A percentile compares a stretch with the other conserved stretches of the same genome.
These are phyloP conservation scores for Novakomyces olei DNA, from an alignment of 805 yeast genomes.

Conservation along the genomic window DNA sequence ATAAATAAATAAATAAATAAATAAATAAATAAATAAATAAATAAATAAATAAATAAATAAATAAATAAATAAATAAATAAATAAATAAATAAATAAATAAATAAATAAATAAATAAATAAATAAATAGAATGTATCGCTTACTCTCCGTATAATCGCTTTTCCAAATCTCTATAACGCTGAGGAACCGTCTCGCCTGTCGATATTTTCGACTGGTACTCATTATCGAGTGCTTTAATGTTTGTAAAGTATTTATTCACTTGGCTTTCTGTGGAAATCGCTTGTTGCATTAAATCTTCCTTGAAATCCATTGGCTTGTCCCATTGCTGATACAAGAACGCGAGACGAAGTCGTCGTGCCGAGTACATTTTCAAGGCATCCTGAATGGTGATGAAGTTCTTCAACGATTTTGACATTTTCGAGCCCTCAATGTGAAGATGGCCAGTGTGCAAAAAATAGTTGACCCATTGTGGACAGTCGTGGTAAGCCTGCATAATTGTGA, in stretches of 20 bases:
- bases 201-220: constrained; percentile 35
- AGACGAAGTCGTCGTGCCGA: constrained; percentile 68
- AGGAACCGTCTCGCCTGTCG: constrained; percentile 29
- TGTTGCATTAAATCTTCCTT: constrained; percentile 59
- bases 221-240: constrained; percentile 60
- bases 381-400: constrained; percentile 85
- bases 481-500: too few relatives aligned
- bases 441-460: constrained; percentile 87
- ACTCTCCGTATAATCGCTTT: constrained; percentile 31
- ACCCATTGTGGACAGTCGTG: constrained; percentile 86
- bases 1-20: too few relatives aligned
- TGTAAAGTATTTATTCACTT: constrained; percentile 63
- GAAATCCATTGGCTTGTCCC: constrained; percentile 87
- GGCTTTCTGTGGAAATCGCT: constrained; percentile 51
- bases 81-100: too few relatives aligned
- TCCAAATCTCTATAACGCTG: constrained; percentile 40
- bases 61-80: too few relatives aligned
- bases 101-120: too few relatives aligned
- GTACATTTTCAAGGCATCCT: constrained; percentile 57
- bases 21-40: too few relatives aligned
- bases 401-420: constrained; percentile 93
- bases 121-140: too few relatives aligned
- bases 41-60: too few relatives aligned
- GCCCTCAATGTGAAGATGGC: constrained; percentile 95
- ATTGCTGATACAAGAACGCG: constrained; percentile 72